Evolutionary conservation across 2,329 filamentous ascomycete species (phyloP), one percentile per base, ranked within the genome.

Genomic region (Penicillium sp.): DNA sequence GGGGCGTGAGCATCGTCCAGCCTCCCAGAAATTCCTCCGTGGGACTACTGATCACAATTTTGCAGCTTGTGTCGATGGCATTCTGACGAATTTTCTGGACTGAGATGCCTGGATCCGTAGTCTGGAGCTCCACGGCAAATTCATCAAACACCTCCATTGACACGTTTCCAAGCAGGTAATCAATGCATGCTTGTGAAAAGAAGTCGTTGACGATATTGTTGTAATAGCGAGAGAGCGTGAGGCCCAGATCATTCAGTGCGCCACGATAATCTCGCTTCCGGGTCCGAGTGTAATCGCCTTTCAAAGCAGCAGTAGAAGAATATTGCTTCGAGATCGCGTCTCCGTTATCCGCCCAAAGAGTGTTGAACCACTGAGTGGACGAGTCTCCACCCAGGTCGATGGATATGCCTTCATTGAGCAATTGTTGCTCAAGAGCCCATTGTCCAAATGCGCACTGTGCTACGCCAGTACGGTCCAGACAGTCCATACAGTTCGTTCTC

Each of bases 401-500:
- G 39, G 82, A 79, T 42, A 88, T 82, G 0, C 84, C 85, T 45
- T 93, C 80, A 13, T 77, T 72, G 40, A 77, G 82, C 2, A 98
- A 72, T 56, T 95, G 87, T 20, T 74, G 61, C 49, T 95, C 87
- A 2, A 98, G 72, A 48, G 86, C 84, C 56, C 83, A 79, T 55
- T 87, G 85, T 4, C 79, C 92, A 59, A 89, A 89, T 0, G 88
- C 92, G 56, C 86, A 94, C 64, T 96, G 90, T 27, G 89, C 88
- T 14, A 98, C 89, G 51, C 96, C 96, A 2, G 92, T 98, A 14
- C 92, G 79, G 60, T 98, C 92, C 7, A 98, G 70, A 53, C 92
- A 98, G 58, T 98, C 92, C 92, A 98, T 96, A 63, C 92, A 98
- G 57, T 98, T 98, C 1, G 88, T 95, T 39, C 92, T 76, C n/a